Evolutionary conservation across 2,329 filamentous ascomycete species (phyloP), one percentile per base, ranked within the genome.

Genomic region (Aspergillus tanneri): DNA sequence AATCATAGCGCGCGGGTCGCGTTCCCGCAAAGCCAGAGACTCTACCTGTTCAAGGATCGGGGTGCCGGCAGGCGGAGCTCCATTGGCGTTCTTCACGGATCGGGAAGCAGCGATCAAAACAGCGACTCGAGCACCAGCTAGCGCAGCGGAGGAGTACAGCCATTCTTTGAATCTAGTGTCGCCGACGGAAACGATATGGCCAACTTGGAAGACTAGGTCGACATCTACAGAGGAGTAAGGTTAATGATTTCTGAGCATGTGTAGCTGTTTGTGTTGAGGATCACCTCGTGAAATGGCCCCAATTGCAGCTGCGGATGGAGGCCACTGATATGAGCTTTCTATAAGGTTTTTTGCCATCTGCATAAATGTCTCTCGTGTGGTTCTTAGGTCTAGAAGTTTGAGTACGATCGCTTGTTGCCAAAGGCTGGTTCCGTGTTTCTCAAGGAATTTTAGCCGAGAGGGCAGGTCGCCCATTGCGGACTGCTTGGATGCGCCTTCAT

Each of bases 1-100:
- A 9, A 62, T 35, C 36, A 68, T 59, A 1, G 65, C 65, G 4
- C 57, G 50, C 0, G 66, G 65, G 28, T 62, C 61, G 6, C 52
- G 55, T 14, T 59, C 43, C 5, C 56, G 44, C 1, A 50, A 28
- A 10, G 66, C 63, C 5, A 65, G 43, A 4, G 50, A 37, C 25
- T 65, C 57, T 12, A 68, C 35, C 10, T 46, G 36, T 1, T 54
- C 42, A 3, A 63, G 53, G 27, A 55, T 43, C 4, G 45, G 21
- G 16, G 38, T 54, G 8, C 49, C n/a, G n/a, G n/a, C n/a, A n/a
- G n/a, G n/a, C n/a, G n/a, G n/a, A n/a, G n/a, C n/a, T n/a, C n/a
- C n/a, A n/a, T n/a, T n/a, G n/a, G n/a, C n/a, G n/a, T n/a, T n/a
- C n/a, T n/a, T n/a, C n/a, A 62, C 45, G 10, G 52, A 46, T 5